Percentiles rank a stretch among this genome's conserved stretches.
Evolutionary conservation across 1,284 basidiomycete genomes (phyloP).

Genomic region (Ceratobasidium sp.): DNA sequence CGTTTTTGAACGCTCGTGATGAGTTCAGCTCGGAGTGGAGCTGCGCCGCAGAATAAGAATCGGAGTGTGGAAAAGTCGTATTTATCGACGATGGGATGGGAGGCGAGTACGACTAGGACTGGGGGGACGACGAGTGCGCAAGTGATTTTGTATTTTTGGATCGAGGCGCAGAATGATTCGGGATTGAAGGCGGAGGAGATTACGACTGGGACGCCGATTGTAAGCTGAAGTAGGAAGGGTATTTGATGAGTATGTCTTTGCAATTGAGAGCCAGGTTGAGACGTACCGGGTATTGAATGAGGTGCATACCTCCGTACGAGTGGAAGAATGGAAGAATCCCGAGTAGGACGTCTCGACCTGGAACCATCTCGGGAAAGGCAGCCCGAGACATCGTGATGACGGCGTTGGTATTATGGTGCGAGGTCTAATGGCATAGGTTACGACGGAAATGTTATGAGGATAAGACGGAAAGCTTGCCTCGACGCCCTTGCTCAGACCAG

Average conservation of each 20-base stretch:
- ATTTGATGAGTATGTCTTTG: background rate
- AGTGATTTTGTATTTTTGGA: slow-evolving; percentile 74
- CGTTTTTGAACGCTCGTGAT: slow-evolving; percentile 60
- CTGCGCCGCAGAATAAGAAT: slow-evolving; percentile 79
- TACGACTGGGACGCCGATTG: slow-evolving; percentile 67
- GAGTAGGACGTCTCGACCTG: slow-evolving; percentile 62
- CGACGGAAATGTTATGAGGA: background rate
- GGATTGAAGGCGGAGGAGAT: slow-evolving; percentile 81
- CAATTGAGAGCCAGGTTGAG: background rate
- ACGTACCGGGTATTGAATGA: slow-evolving; percentile 22
- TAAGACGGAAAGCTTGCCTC: slow-evolving; percentile 50
- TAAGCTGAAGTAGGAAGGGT: slow-evolving; percentile 60
- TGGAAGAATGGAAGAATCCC: slow-evolving; percentile 71
- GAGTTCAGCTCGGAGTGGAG: slow-evolving; percentile 76
- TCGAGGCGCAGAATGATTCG: slow-evolving; percentile 69
- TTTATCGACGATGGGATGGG: slow-evolving; percentile 72
- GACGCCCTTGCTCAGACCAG: slow-evolving; percentile 65
- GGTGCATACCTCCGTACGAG: slow-evolving; percentile 61
- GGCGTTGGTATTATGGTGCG: slow-evolving; percentile 70
- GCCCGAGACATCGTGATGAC: slow-evolving; percentile 60
- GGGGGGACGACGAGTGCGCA: slow-evolving; percentile 81
- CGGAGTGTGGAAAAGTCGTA: slow-evolving; percentile 73
- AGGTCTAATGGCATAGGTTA: slow-evolving; percentile 58
- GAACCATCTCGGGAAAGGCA: slow-evolving; percentile 56
- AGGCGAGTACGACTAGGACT: slow-evolving; percentile 76